Evolutionary conservation across 257 asterid genomes (phyloP), one percentile per base, ranked within the genome.

Genomic region (Buddleja alternifolia): DNA sequence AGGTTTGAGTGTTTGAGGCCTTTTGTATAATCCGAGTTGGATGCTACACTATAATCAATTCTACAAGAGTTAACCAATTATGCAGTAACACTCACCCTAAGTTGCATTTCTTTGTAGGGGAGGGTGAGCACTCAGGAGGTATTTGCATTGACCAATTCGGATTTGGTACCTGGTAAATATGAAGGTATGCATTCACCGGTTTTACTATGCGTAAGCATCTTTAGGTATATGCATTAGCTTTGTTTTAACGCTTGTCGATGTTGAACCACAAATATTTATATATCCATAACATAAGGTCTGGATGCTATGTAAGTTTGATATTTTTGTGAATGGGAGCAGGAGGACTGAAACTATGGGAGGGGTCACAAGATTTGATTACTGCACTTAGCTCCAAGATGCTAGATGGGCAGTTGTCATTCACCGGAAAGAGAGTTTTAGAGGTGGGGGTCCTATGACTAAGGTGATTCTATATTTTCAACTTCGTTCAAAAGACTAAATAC

Each of bases 271-370:
- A 21, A 20, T 14, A 7, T 40, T 5, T 8, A 15, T 40, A 60
- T 36, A 20, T 60, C 16, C 29, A 36, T 15, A 9, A 37, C 42
- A 45, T 3, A 25, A 14, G 7, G 7, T 32, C 6, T 7, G 7
- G 34, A 25, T 51, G 51, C 37, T 41, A 29, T 17, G 23, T 67
- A 50, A 51, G 23, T 32, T n/a, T 16, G 54, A 14, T 67, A 32
- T 58, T 24, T 59, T 65, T 41, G 70, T 56, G 66, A 40, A 39
- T 71, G 75, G 65, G 60, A 9, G 58, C 82, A 90, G 99, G 99
- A 52, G 99, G 97, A 48, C 66, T 94, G 80, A 94, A 94, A 74
- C 78, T 94, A 60, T 94, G 99, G 99, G 99, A 94, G 77, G 95
- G 97, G 12, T 91, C 99, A 11, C 62, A 89, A 37, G 99, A 91